Conservation (phyloP, 129 eudicot genomes). For the Scalesia atractyloides region DNA sequence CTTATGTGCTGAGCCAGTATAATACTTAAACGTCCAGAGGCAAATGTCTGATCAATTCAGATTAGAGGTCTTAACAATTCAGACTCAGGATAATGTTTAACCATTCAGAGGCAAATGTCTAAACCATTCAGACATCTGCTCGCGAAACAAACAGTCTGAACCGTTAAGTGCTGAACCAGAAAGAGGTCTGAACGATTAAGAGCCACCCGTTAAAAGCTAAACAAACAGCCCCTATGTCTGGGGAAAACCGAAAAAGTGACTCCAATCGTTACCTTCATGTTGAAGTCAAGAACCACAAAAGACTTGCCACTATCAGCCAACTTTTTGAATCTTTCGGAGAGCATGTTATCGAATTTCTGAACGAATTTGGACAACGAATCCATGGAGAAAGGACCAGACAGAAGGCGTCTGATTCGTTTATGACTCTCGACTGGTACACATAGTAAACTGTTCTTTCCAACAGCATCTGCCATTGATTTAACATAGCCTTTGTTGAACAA, state of each 20-base stretch:
- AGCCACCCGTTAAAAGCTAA: too few species aligned
- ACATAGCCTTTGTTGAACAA: conserved; percentile 55
- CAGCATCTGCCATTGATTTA: conserved; percentile 61
- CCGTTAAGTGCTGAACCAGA: too few species aligned
- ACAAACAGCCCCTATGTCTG: too few species aligned
- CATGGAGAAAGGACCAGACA: conserved; percentile 62
- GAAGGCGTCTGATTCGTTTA: conserved; percentile 54
- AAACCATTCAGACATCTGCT: too few species aligned
- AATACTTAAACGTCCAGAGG: too few species aligned
- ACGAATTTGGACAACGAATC: conserved; percentile 48
- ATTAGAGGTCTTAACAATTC: too few species aligned
- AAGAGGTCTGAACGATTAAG: too few species aligned
- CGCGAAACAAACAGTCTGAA: too few species aligned
- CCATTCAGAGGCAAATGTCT: too few species aligned
- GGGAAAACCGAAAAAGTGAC: not conserved
- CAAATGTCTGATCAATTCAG: too few species aligned
- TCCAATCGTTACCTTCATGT: conserved; percentile 46
- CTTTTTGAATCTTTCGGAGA: conserved; percentile 39
- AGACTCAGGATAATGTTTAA: too few species aligned
- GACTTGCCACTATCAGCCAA: conserved; percentile 44
- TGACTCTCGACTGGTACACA: conserved; percentile 51
- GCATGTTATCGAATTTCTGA: conserved; percentile 43
- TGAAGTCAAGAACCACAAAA: conserved; percentile 53
- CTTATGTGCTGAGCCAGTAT: too few species aligned
- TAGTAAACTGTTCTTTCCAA: conserved; percentile 56